Evolutionary conservation across 2,329 filamentous ascomycete species (phyloP), one percentile per base, ranked within the genome.

Genomic region (Pyrenochaeta sp.): DNA sequence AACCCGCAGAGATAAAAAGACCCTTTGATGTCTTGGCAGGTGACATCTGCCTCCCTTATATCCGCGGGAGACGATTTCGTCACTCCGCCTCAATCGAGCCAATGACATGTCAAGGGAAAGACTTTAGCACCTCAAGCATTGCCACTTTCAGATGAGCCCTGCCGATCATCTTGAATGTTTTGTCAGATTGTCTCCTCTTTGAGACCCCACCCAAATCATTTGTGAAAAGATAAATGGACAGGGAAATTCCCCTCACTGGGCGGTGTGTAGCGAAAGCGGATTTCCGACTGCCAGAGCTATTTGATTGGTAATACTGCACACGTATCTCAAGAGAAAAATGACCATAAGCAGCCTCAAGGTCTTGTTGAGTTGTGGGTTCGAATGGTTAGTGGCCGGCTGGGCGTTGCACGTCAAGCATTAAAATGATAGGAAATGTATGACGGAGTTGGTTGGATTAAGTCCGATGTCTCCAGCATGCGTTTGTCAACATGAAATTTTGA

Each of bases 391-490:
- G n/a, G 18, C 26, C 21, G 30, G 20, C 31, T 37, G 18, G 40
- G 32, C 15, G 15, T 23, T 22, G 24, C 31, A 40, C 35, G 34
- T 45, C 28, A 26, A 43, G 42, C 36, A 21, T 38, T 36, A 20
- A 48, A n/a, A n/a, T n/a, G n/a, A n/a, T n/a, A n/a, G n/a, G n/a
- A n/a, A n/a, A n/a, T n/a, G n/a, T 7, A 55, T 55, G 52, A 55
- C 49, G 46, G 43, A 36, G 42, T 51, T 34, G 22, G 14, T 19
- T 22, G 9, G 31, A 39, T 51, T 55, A 55, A 42, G 40, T 55
- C 52, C 52, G 52, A 40, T 48, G 37, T 43, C 43, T 48, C 41
- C 46, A 48, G 23, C 36, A 24, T 27, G 27, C 22, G 42, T 53
- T 45, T 53, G 37, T 45, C 44, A 48, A 44, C 40, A 28, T 27